phyloP scores from a whole-genome alignment of 805 yeast species.

The Ogataea neopini region DNA sequence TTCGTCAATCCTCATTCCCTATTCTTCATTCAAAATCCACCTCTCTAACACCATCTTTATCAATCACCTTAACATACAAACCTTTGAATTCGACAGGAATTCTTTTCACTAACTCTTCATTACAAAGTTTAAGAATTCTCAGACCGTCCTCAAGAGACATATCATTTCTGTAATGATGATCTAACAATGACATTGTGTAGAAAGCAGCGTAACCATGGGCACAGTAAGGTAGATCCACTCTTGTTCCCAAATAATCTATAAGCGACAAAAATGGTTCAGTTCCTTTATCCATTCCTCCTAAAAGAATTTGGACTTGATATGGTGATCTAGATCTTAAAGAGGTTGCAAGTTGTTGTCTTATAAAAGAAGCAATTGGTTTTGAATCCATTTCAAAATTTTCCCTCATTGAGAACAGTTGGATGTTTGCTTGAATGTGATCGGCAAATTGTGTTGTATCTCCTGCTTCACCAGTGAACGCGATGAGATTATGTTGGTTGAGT shows the following conservation, averaged over 20 bases:
- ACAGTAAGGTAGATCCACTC: conserved; percentile 88
- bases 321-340: conserved; percentile 94
- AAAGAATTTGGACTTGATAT: conserved; percentile 86
- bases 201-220: conserved; percentile 99
- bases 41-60: conserved; percentile 36
- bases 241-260: conserved; percentile 93
- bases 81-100: conserved; percentile 97
- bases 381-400: conserved; percentile 82
- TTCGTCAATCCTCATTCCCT: too few species aligned
- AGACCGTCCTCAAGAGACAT: conserved; percentile 79
- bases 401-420: conserved; percentile 83
- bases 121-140: conserved; percentile 67
- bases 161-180: conserved; percentile 82
- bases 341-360: conserved; percentile 84
- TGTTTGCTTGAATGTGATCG: conserved; percentile 89
- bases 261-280: conserved; percentile 68
- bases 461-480: conserved; percentile 93
- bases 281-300: conserved; percentile 73
- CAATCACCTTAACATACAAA: conserved; percentile 36
- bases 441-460: conserved; percentile 97
- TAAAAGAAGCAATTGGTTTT: conserved; percentile 82
- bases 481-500: conserved; percentile 71
- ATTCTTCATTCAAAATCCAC: conserved; percentile 23
- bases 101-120: conserved; percentile 76
- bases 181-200: conserved; percentile 85